These are phyloP conservation scores for Terana coerulea DNA, from an alignment of 768 basidiomycete genomes.

Conservation along the genomic window DNA sequence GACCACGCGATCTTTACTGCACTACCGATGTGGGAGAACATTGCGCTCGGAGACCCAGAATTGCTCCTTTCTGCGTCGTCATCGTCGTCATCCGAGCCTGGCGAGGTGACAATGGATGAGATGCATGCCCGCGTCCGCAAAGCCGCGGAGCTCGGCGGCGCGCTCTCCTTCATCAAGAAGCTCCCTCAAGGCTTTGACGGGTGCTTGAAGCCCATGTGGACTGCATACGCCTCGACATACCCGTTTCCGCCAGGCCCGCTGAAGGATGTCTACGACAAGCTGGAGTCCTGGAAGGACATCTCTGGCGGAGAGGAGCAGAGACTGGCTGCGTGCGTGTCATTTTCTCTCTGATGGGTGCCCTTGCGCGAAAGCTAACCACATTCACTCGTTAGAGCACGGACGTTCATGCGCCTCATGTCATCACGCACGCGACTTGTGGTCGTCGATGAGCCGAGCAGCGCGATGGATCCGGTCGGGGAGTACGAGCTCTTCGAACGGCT, in stretches of 20 bases:
- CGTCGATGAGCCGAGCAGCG: slow-evolving; percentile 57
- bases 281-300: slow-evolving; percentile 4
- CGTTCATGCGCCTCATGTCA: slow-evolving; percentile 37
- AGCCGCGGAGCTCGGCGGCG: slow-evolving; percentile 15
- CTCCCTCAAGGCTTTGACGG: neutral
- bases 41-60: slow-evolving; percentile 33
- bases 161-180: neutral
- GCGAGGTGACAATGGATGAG: too few relatives aligned
- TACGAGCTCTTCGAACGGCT: slow-evolving; percentile 41
- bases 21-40: slow-evolving; percentile 38
- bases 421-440: slow-evolving; percentile 42
- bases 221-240: neutral
- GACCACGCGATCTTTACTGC: slow-evolving; percentile 34
- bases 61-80: too few relatives aligned
- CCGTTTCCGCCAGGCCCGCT: neutral
- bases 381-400: slow-evolving; percentile 24
- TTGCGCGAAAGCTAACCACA: too few relatives aligned
- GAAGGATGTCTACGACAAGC: neutral
- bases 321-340: slow-evolving; percentile 5
- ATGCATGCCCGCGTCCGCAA: slow-evolving; percentile 14
- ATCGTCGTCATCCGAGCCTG: too few relatives aligned
- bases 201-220: neutral
- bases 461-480: slow-evolving; percentile 54
- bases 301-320: slow-evolving; percentile 24
- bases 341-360: neutral